phyloP scores from a whole-genome alignment of 495 filamentous ascomycete genomes.

The Thermochaetoides thermophila region DNA sequence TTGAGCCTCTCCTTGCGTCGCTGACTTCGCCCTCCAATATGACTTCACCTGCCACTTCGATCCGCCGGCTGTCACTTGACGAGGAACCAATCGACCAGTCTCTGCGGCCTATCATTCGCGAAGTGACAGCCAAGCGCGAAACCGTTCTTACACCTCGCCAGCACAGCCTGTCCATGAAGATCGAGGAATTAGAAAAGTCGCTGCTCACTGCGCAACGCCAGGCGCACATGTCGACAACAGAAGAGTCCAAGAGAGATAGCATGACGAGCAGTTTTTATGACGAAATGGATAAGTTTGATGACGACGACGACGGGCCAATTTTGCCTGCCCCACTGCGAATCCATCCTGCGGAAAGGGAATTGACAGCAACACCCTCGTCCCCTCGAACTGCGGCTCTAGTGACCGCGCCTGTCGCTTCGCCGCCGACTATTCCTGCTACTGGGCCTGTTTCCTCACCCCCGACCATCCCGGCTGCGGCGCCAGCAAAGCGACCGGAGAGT shows the following conservation, averaged over 20 bases:
- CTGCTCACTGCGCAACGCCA: slow-evolving; percentile 13
- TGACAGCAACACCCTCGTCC: no score
- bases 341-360: no score
- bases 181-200: slow-evolving; percentile 27
- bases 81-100: slow-evolving; percentile 14
- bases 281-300: slow-evolving; percentile 7
- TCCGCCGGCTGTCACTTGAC: slow-evolving; percentile 6
- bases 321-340: no score
- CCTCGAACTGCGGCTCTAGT: slow-evolving; percentile 4
- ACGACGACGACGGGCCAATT: slow-evolving; percentile 13
- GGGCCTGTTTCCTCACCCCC: no score
- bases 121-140: slow-evolving; percentile 28
- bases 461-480: neutral
- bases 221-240: neutral
- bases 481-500: slow-evolving; percentile 5
- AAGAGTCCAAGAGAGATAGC: slow-evolving; percentile 4
- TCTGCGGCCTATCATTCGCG: slow-evolving; percentile 23
- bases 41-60: slow-evolving; percentile 7
- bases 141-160: slow-evolving; percentile 21
- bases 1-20: slow-evolving; percentile 1
- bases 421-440: no score
- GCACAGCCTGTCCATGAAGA: slow-evolving; percentile 29
- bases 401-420: neutral
- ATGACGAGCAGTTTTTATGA: slow-evolving; percentile 15
- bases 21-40: slow-evolving; percentile 4